Conservation (phyloP, 2,329 filamentous ascomycete species). For the Aureobasidium zeae region DNA sequence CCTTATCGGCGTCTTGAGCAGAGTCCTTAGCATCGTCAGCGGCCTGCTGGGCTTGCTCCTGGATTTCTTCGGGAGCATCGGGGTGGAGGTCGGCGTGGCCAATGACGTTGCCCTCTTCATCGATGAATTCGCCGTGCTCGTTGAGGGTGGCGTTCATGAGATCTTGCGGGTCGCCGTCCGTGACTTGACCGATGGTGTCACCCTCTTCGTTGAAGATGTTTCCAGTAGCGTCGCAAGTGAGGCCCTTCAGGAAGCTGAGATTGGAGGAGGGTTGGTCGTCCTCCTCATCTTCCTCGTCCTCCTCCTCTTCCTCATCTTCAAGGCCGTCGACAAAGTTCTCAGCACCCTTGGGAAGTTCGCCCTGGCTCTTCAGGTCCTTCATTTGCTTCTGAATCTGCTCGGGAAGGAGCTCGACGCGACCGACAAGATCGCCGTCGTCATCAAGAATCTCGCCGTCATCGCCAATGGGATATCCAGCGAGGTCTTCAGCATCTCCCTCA, state of each 20-base stretch:
- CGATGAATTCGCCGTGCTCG: conserved; percentile 46
- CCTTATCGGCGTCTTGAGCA: conserved; percentile 25
- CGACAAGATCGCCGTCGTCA: conserved; percentile 46
- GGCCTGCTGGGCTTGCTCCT: conserved; percentile 33
- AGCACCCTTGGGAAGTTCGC: conserved; percentile 30
- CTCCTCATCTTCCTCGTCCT: no score
- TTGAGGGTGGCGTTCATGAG: conserved; percentile 43
- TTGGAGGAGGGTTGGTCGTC: conserved; percentile 33
- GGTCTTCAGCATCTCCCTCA: conserved; percentile 45
- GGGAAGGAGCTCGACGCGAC: conserved; percentile 42
- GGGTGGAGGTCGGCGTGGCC: conserved; percentile 43
- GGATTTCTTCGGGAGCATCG: conserved; percentile 32
- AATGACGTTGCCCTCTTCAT: conserved; percentile 45
- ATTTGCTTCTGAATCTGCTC: conserved; percentile 37
- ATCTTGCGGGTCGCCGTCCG: conserved; percentile 40
- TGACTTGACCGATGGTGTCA: conserved; percentile 40
- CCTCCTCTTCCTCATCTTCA: no score
- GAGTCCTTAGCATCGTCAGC: conserved; percentile 30
- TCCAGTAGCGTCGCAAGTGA: conserved; percentile 39
- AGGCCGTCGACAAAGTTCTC: conserved; percentile 27
- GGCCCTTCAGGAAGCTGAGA: conserved; percentile 39
- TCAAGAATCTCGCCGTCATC: conserved; percentile 48
- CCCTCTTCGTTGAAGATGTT: conserved; percentile 43
- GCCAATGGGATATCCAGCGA: conserved; percentile 43
- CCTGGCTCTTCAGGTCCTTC: conserved; percentile 30